Evolutionary conservation across 768 basidiomycete species (phyloP), one percentile per base, ranked within the genome.

Genomic region (Panellus pusillus): DNA sequence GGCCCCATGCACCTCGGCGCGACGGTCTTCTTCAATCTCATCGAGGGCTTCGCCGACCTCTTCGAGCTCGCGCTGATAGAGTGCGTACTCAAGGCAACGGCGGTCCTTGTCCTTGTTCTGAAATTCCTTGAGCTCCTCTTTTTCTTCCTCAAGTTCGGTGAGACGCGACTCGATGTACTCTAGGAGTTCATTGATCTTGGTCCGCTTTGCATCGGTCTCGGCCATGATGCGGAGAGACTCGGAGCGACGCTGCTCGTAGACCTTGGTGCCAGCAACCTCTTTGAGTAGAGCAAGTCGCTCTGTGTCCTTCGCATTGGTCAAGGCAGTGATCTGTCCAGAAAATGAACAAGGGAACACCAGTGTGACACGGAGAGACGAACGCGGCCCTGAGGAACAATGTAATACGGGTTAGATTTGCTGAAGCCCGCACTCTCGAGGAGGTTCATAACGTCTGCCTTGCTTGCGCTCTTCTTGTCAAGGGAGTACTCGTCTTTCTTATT

Each of bases 401-500:
- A 99, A 68, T 98, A 99, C 0, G 97, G 97, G 65, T 98, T 99
- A n/a, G 89, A 89, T 66, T 93, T 91, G 73, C 91, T 93, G 75
- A 99, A 99, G 1, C 97, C 96, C 1, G 97, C 97, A 65, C 88
- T 91, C 68, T 98, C 97, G 42, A 99, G 80, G 20, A 98, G 77
- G 65, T 93, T 95, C 92, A 97, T 96, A 17, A 99, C 92, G 65
- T 99, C 97, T 3, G 94, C 96, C 70, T 97, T 97, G 69, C 85
- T 90, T 0, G 90, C 89, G 57, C 89, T 93, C 75, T 98, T 98
- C 75, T 89, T 89, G 72, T 99, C 96, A 27, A 98, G 77, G 59
- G 90, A 91, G 73, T 98, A 99, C 73, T 98, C 97, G 66, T 98
- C 97, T 73, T 98, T 99, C 79, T 99, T 98, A 39, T 94, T 68